Base-by-base conservation (phyloP, 495 filamentous ascomycete species). In the Tuber indicum region DNA sequence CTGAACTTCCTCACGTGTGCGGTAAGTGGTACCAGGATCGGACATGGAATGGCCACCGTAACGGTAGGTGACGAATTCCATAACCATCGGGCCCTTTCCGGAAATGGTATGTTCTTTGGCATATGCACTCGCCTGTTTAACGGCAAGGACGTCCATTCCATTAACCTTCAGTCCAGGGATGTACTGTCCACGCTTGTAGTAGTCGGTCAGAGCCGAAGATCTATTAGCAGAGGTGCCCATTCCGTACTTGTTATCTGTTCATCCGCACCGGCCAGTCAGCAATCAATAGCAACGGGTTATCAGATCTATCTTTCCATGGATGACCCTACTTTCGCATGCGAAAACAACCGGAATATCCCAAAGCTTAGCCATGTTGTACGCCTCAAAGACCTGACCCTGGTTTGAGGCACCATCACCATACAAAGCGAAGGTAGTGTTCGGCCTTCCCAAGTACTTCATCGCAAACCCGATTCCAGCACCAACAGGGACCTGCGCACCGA, bases 171-270 rank as follows among this genome's bases (percentile, higher is more conserved):
- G 90, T 87, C 96, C 96, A 77, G 96, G 96, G 83, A 99, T 99
- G 88, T 98, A 99, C 88, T 99, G 96, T 78, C 96, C 96, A 86
- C 96, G 96, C 90, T 98, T 98, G 91, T 99, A 99, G 92, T 99
- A 99, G 85, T 99, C 96, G 84, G 96, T 98, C 81, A 97, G 86
- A 79, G 96, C 96, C 78, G 95, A 92, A 79, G 96, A 92, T 82
- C 96, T 94, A 84, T 92, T 92, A 78, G 96, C 96, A 75, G 96
- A 93, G 73, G 96, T 99, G 86, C 96, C 96, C 96, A 99, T 99
- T 85, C 96, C 96, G 87, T 99, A 99, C 87, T 99, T 98, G 91
- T 99, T 99, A 89, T 99, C 95, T 98, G 76, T 21, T 76, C 82
- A 82, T 84, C 52, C 52, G 52, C n/a, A 32, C n/a, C 49, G 23